A percentile compares a stretch with the other conserved stretches of the same genome.
Conservation (phyloP, 208 protist species). For the Leishmania aethiopica region DNA sequence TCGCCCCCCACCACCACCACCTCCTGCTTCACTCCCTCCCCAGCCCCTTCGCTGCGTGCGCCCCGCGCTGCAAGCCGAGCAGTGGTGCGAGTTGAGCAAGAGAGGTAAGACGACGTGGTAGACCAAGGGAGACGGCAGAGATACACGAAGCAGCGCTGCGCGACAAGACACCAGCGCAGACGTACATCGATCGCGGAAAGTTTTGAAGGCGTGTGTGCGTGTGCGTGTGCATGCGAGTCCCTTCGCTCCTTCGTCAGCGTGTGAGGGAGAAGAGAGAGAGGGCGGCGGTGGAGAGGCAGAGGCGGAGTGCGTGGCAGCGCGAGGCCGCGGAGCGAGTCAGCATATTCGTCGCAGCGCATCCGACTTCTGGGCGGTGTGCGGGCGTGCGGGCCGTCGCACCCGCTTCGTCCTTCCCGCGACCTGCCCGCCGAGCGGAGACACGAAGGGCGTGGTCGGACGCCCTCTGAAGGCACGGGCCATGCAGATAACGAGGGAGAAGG, state of each 20-base stretch:
- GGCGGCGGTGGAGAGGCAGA: not conserved
- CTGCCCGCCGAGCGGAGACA: not conserved
- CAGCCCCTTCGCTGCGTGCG: not conserved
- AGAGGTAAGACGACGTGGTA: not conserved
- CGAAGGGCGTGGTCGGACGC: not conserved
- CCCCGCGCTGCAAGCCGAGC: not conserved
- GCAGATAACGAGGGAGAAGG: not conserved
- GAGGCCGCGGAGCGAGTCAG: no score
- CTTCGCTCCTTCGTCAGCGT: not conserved
- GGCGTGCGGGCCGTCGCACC: not conserved
- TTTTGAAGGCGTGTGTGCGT: no score
- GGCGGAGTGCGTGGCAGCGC: not conserved
- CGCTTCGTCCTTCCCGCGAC: no score
- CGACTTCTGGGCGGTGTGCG: no score
- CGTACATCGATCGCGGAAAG: no score
- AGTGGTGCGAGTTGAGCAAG: not conserved
- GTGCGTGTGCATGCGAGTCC: not conserved
- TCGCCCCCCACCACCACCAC: no score
- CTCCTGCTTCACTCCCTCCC: no score
- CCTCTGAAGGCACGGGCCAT: not conserved
- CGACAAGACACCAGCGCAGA: no score
- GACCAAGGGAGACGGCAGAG: no score
- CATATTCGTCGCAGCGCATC: no score
- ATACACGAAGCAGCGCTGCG: not conserved
- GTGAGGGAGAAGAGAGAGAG: not conserved